A percentile compares a stretch with the other conserved stretches of the same genome.
These are phyloP conservation scores for Globisporangium perplexum DNA, from an alignment of 352 stramenopile species.

Conservation along the genomic window DNA sequence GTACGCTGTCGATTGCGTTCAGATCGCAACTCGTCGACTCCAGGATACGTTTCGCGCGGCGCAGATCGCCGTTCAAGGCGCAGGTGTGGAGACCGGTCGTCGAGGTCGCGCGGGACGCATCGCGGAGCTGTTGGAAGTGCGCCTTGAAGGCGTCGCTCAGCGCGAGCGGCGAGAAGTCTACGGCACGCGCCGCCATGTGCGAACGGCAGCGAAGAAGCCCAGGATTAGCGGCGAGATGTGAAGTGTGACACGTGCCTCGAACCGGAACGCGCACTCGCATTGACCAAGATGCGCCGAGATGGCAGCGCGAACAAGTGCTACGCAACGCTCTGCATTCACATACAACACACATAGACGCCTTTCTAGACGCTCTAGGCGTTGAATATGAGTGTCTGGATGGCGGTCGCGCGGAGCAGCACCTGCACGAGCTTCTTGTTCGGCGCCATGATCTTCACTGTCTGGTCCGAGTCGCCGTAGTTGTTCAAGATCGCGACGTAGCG, in stretches of 20 bases:
- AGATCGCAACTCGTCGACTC: conserved; percentile 4
- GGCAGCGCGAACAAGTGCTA: no score
- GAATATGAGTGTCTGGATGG: conserved; percentile 40
- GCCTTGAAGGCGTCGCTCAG: conserved; percentile 26
- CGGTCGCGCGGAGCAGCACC: conserved; percentile 27
- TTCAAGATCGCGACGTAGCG: conserved; percentile 23
- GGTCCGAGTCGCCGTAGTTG: conserved; percentile 29
- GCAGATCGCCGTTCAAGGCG: conserved; percentile 23
- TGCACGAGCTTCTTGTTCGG: conserved; percentile 31
- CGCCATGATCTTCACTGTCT: conserved; percentile 34
- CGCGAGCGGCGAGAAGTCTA: conserved; percentile 10
- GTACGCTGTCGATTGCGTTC: conserved; percentile 20
- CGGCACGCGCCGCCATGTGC: neutral
- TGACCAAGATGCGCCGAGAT: no score
- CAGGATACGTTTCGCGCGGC: conserved; percentile 13
- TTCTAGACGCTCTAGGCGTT: conserved; percentile 17
- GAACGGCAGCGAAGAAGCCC: neutral
- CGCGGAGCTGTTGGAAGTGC: conserved; percentile 21
- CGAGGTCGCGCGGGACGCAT: conserved; percentile 9
- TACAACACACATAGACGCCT: neutral
- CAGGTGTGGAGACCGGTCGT: conserved; percentile 28
- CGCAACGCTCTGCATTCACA: no score
- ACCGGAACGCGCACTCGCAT: no score
- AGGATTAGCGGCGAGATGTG: neutral
- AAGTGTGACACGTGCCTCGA: neutral